Evolutionary conservation across 768 basidiomycete genomes (phyloP).

Genomic region (Hirschioporus abietinus): DNA sequence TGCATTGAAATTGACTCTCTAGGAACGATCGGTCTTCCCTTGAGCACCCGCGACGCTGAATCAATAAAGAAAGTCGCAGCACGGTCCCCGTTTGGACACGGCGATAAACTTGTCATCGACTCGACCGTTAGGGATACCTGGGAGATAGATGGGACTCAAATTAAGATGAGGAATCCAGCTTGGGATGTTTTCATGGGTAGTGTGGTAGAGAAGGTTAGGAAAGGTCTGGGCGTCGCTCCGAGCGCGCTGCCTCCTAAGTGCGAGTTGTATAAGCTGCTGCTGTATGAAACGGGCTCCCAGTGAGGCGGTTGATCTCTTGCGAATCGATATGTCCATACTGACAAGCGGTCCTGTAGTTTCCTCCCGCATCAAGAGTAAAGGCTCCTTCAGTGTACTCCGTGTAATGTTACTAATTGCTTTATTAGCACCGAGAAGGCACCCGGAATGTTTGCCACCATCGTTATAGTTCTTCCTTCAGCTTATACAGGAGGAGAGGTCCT

Average conservation of each 20-base stretch:
- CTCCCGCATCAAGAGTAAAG: slow-evolving; percentile 42
- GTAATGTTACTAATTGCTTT: background rate
- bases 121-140: slow-evolving; percentile 43
- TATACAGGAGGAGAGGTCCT: slow-evolving; percentile 43
- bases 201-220: slow-evolving; percentile 25
- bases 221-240: slow-evolving; percentile 31
- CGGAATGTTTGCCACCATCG: slow-evolving; percentile 48
- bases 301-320: slow-evolving; percentile 22
- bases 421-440: slow-evolving; percentile 39
- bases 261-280: slow-evolving; percentile 42
- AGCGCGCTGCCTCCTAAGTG: slow-evolving; percentile 25
- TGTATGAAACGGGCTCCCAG: slow-evolving; percentile 47
- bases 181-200: slow-evolving; percentile 33
- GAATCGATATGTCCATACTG: background rate
- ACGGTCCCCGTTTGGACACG: slow-evolving; percentile 43
- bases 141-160: slow-evolving; percentile 39
- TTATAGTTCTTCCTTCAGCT: slow-evolving; percentile 41
- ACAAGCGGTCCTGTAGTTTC: slow-evolving; percentile 23
- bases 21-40: slow-evolving; percentile 39
- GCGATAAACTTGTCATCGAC: slow-evolving; percentile 37
- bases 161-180: slow-evolving; percentile 35
- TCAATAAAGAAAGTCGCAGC: slow-evolving; percentile 28
- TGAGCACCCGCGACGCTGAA: slow-evolving; percentile 34
- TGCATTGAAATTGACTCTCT: slow-evolving; percentile 32
- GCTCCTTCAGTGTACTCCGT: background rate